Conservation (phyloP, 805 yeast species). For the Komagataella mondaviorum region DNA sequence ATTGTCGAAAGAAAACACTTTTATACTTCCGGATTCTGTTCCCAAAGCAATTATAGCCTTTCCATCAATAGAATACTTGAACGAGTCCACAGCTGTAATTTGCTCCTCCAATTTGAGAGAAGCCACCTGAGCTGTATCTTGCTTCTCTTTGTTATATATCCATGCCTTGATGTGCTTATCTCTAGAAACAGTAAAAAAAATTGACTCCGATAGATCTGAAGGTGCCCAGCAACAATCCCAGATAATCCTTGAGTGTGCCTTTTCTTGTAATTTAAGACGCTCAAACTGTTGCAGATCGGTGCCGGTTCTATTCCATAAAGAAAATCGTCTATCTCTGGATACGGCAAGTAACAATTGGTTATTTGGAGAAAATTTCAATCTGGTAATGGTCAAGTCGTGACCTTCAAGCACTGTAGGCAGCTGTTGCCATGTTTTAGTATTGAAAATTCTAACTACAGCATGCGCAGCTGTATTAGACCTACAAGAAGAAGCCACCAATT, state of each 20-base stretch:
- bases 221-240: conserved; percentile 95
- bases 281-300: conserved; percentile 9
- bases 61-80: conserved; percentile 16
- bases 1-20: conserved; percentile 24
- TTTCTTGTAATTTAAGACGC: conserved; percentile 25
- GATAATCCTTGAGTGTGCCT: conserved; percentile 82
- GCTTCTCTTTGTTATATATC: conserved; percentile 17
- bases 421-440: conserved; percentile 49
- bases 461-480: conserved; percentile 73
- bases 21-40: conserved; percentile 51
- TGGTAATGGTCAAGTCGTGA: conserved; percentile 78
- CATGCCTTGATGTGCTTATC: conserved; percentile 70
- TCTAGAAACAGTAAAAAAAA: conserved; percentile 79
- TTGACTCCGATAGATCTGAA: conserved; percentile 15
- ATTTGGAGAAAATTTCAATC: conserved; percentile 62
- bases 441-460: conserved; percentile 74
- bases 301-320: conserved; percentile 48
- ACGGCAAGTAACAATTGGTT: conserved; percentile 58
- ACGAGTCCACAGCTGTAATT: conserved; percentile 56
- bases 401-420: conserved; percentile 37
- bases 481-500: conserved; percentile 79
- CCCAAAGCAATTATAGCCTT: conserved; percentile 45
- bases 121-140: conserved; percentile 19
- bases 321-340: conserved; percentile 80
- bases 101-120: conserved; percentile 37